Evolutionary conservation across 2,329 filamentous ascomycete species (phyloP), one percentile per base, ranked within the genome.

Genomic region (Ilyonectria robusta): DNA sequence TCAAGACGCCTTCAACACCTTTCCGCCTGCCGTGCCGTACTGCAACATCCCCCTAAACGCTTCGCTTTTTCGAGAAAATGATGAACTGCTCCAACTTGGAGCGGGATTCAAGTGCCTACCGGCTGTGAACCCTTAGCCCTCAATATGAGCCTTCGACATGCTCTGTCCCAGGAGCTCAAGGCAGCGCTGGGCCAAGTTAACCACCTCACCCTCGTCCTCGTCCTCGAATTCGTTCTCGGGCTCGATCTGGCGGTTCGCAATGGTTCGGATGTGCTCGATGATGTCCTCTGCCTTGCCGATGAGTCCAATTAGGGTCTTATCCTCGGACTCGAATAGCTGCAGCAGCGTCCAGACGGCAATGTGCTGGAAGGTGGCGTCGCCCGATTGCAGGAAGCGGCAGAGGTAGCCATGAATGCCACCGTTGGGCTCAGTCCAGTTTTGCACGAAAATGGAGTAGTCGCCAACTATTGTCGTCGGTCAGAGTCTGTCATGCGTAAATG

Each of bases 301-400:
- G 55, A 94, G 90, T 56, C 91, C 91, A 70, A 98, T 92, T n/a
- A 99, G 86, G 62, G 90, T 92, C 82, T 93, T 91, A 78, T 99
- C 95, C 79, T 97, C 95, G 0, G 95, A 98, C 82, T 99, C 96
- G 57, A 99, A 91, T 3, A 99, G 88, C 79, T 99, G 96, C 4
- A 99, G 88, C 54, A 99, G 84, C 1, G 96, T 99, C 96, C 96
- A 99, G 70, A 98, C 97, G 57, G 96, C 96, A 78, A 99, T 99
- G 79, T 99, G 96, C 82, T 99, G 96, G 86, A 99, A 99, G 0
- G 96, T 99, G 1, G 96, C 91, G 78, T 99, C 96, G 46, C 95
- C 95, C 70, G 94, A 98, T 50, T 93, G 93, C 19, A 99, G 87
- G 86, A 99, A 99, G 61, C 95, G 91, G 75, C 91, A 93, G 40